Base-by-base conservation (phyloP, 2,329 filamentous ascomycete genomes). In the Capronia americana region DNA sequence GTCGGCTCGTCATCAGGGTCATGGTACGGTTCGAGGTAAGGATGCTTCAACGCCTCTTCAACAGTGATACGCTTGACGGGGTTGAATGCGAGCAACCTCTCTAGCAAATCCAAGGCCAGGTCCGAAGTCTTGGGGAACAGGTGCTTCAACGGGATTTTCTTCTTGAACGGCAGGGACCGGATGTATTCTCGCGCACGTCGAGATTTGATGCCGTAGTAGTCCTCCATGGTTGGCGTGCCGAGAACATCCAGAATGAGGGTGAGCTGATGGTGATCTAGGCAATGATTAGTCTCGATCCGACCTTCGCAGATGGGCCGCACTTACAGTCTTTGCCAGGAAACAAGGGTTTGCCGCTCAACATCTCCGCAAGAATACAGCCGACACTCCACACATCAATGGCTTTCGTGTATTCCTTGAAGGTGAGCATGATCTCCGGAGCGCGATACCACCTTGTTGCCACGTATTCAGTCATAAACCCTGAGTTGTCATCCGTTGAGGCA, bases 401-500 rank as follows among this genome's bases (percentile, higher is more conserved):
- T 82, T 98, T 99, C 74, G 95, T 99, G 83, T 99, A 99, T 82
- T 99, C 95, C 84, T 99, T 98, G 85, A 98, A 99, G 12, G 95
- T 99, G 83, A 99, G 90, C 95, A 99, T 99, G 79, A 99, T 99
- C 79, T 99, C 95, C 3, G 95, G 95, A 5, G 95, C 95, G 80
- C 95, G 93, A 82, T 99, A 99, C 95, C 95, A 99, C 75, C 95
- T 90, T 55, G 95, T 99, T 59, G 95, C 95, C 64, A 99, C 95
- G 78, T 99, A 99, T 96, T 99, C 95, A 17, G 95, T 99, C 95
- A 99, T 99, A 87, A 99, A 99, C 24, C 95, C 95, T n/a, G 94
- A 97, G 82, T 99, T 99, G 80, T 99, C 95, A 77, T 99, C 95
- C 73, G 96, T 96, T 10, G 94, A 97, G 8, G 95, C 95, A 12